Evolutionary conservation across 495 filamentous ascomycete genomes (phyloP), one percentile per base, ranked within the genome.

Genomic region (Penicillium tannophilum): DNA sequence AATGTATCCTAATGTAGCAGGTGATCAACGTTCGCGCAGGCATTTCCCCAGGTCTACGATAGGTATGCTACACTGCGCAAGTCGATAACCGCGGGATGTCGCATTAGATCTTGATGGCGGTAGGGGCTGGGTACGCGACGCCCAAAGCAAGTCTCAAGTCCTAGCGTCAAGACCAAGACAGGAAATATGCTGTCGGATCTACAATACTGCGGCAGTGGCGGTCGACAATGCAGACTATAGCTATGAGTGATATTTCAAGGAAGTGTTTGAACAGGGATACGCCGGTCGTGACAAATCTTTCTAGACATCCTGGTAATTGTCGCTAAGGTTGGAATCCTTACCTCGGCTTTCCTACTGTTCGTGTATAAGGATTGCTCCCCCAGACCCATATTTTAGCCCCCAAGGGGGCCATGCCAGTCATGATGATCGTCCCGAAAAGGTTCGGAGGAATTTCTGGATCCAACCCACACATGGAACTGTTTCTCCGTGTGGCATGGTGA

Each of bases 81-180:
- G 44, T 44, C n/a, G 26, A 20, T 45, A 35, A n/a, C 20, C 43
- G 43, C 61, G 61, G 61, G 43, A 60, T 35, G 20, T 55, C 36
- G 41, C 61, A 63, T 56, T 43, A n/a, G 26, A 49, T 28, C 46
- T 49, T 30, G 26, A 9, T 28, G 14, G n/a, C 26, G 16, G 46
- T 49, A 49, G 30, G 49, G 49, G 16, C 10, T 36, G 17, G 26
- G 23, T 14, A 6, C 30, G 19, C 31, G 17, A 31, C 11, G 23
- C 33, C 8, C 39, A 46, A 24, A 33, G 26, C 14, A 33, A 26
- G 20, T 54, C 26, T 48, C 56, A 41, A 12, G 23, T 49, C 46
- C 47, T 62, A 20, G 26, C 60, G 46, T 57, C 19, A n/a, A 44
- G 3, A 31, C 52, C 39, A 36, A 43, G 49, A 60, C 45, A 19